Conservation (phyloP, 192 early-diverging fungal genomes). For the Gigaspora rosea region DNA sequence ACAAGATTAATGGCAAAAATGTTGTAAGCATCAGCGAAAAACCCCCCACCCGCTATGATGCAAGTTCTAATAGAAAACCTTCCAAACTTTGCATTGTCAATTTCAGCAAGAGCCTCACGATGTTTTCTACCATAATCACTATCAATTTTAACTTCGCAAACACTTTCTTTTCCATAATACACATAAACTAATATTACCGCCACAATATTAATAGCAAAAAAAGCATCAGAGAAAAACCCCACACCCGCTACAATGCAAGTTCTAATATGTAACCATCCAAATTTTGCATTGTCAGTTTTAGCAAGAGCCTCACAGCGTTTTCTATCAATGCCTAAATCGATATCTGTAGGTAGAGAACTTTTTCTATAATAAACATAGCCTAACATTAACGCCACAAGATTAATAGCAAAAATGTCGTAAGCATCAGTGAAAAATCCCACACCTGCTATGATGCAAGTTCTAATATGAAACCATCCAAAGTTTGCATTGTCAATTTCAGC, state of each 20-base stretch:
- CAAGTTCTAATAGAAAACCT: constrained; percentile 72
- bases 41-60: constrained; percentile 71
- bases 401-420: constrained; percentile 94
- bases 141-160: too few species aligned
- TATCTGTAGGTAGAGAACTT: constrained; percentile 61
- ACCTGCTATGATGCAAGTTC: constrained; percentile 65
- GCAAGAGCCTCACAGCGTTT: constrained; percentile 85
- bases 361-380: constrained; percentile 65
- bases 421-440: constrained; percentile 91
- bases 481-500: constrained; percentile 69
- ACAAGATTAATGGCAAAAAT: constrained; percentile 91
- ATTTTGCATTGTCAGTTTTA: constrained; percentile 90
- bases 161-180: too few species aligned
- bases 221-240: too few species aligned
- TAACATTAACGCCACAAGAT: constrained; percentile 86
- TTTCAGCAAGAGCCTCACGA: constrained; percentile 45
- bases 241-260: too few species aligned
- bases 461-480: constrained; percentile 75
- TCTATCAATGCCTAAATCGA: constrained; percentile 70
- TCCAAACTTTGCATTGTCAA: constrained; percentile 75
- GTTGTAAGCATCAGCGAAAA: constrained; percentile 95
- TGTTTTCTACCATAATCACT: constrained; percentile 36
- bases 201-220: too few species aligned
- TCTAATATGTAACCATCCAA: too few species aligned
- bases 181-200: too few species aligned